These are phyloP conservation scores for Trichosporon ovoides DNA, from an alignment of 1,284 basidiomycete species.

Conservation along the genomic window DNA sequence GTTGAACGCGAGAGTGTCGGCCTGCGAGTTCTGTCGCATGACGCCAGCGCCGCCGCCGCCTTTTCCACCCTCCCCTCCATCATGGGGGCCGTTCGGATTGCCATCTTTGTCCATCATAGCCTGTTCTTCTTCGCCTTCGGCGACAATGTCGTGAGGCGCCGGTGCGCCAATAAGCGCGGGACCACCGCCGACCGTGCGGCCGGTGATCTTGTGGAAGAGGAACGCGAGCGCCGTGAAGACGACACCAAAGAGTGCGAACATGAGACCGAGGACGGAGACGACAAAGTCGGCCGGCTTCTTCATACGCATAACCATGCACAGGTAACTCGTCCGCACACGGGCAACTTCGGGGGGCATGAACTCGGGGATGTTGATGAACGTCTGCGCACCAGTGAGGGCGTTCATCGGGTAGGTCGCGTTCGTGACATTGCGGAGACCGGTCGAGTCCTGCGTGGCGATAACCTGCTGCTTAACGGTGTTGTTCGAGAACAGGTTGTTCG, in stretches of 20 bases:
- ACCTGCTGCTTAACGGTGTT: constrained; percentile 2
- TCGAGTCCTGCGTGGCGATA: constrained; percentile 6
- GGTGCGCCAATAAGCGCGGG: constrained; percentile 6
- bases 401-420: constrained; percentile 9
- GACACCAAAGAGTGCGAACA: constrained; percentile 19
- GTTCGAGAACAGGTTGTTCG: constrained; percentile 20
- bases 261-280: constrained; percentile 15
- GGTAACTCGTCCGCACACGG: constrained; percentile 19
- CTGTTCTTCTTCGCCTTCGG: background rate
- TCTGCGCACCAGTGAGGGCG: constrained; percentile 9
- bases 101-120: background rate
- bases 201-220: constrained; percentile 16
- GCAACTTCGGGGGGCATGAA: constrained; percentile 11
- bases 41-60: constrained; percentile 4
- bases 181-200: constrained; percentile 8
- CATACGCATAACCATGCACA: constrained; percentile 17
- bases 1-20: constrained; percentile 7
- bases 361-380: constrained; percentile 9
- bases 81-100: background rate
- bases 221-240: constrained; percentile 14
- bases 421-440: constrained; percentile 9
- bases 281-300: constrained; percentile 18
- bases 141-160: background rate
- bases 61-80: background rate
- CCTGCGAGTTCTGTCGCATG: background rate